Evolutionary conservation across 2,329 filamentous ascomycete species (phyloP), one percentile per base, ranked within the genome.

Genomic region (Sporothrix brunneoviolacea): DNA sequence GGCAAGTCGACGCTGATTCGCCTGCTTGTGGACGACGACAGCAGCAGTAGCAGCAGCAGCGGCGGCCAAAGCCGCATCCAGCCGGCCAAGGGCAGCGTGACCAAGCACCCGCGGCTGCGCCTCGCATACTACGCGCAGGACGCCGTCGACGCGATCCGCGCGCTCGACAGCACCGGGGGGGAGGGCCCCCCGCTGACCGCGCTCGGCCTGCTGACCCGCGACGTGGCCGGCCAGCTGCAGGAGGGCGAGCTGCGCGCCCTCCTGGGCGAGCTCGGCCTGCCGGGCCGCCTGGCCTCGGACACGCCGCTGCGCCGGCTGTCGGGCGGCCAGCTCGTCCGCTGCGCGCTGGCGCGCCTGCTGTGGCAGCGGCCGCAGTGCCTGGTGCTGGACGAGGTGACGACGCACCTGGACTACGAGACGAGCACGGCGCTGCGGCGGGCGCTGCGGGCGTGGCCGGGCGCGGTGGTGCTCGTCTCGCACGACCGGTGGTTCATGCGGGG

Each of bases 371-470:
- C 86, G 18, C 86, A 91, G 57, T 76, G 87, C 51, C 73, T 91
- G 3, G 75, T 91, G 6, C 75, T 91, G 8, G 88, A 91, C 62
- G 89, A 89, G 64, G 83, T 89, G 21, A 93, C 88, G 7, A 91
- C 88, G 1, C 89, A 95, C 70, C 73, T 94, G 36, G 89, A 94
- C 63, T 87, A 86, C 55, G 81, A 93, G 66, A 91, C 86, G 0
- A 86, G 91, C 21, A 77, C 80, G 8, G 86, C 85, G 2, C 67
- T 94, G 49, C 75, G 84, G 1, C 73, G 78, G 21, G 84, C 84
- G 2, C 64, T 94, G 55, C 73, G 76, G 13, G 68, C 68, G 3
- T 94, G 86, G 75, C 76, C 82, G 50, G 88, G 88, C 0, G 88
- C 87, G 0, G 76, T 93, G 4, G 68, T 94, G 35, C 68, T 93